Evolutionary conservation across 306 rosid species (phyloP), one percentile per base, ranked within the genome.

Genomic region (Lablab purpureus): DNA sequence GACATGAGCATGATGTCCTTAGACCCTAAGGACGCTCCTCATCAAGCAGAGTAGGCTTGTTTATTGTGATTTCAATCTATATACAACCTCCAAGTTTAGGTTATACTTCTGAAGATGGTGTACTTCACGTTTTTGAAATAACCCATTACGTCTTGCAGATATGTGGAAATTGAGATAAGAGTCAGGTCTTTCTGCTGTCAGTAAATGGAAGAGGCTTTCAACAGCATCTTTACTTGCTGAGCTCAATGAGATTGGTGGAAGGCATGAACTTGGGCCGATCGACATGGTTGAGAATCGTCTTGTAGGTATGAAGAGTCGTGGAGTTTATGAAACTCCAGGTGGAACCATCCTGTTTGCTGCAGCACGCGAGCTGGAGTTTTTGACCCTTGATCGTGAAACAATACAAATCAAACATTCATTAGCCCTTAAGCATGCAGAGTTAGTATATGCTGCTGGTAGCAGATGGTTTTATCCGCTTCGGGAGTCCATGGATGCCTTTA

Each of bases 261-360:
- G n/a, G 78, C 97, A 94, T 34, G 97, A 95, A 71, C 81, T 94
- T 19, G 99, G 99, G 22, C 85, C 97, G 99, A 97, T 7, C 0
- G 97, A 94, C 95, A 85, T 94, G 97, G 97, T 94, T 25, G 99
- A 94, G 82, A 92, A 92, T 76, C 90, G 99, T 55, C 92, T 94
- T 0, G 99, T 94, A 3, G 99, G 97, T 5, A 92, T 94, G 99
- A 94, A 94, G 87, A 92, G 97, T 54, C 93, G 97, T 0, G 99
- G 97, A 64, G 94, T 94, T n/a, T 92, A 92, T 59, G 99, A 94
- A 88, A 94, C 99, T 75, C 99, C 99, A 0, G 99, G 97, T 1
- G 99, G 99, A 67, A 94, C 99, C 68, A 91, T 95, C 78, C 94
- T 95, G 6, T 95, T 88, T 5, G 19, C 90, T 4, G 99, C 98